phyloP scores from a whole-genome alignment of 2,329 filamentous ascomycete genomes.

The Colletotrichum agaves region DNA sequence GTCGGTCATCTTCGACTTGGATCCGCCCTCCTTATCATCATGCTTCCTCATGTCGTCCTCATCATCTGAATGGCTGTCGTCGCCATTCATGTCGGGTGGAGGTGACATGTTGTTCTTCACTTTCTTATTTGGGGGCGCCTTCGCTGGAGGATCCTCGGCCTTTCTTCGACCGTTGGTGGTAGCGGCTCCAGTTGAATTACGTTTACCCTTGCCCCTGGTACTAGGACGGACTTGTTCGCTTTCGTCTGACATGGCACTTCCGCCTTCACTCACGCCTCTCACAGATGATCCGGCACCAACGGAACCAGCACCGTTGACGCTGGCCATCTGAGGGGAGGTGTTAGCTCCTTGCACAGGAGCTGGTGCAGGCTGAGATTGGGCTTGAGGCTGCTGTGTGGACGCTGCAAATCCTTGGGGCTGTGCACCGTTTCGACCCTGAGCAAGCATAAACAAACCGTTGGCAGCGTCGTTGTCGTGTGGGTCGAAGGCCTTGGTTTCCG shows the following conservation, averaged over 20 bases:
- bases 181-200: constrained; percentile 58
- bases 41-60: constrained; percentile 61
- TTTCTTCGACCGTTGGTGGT: constrained; percentile 78
- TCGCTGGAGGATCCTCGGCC: constrained; percentile 73
- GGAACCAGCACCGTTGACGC: constrained; percentile 57
- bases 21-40: constrained; percentile 64
- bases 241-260: constrained; percentile 78
- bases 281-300: constrained; percentile 51
- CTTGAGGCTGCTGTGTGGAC: constrained; percentile 54
- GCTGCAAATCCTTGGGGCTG: constrained; percentile 61
- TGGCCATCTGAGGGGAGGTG: constrained; percentile 62
- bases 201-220: constrained; percentile 76
- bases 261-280: constrained; percentile 73
- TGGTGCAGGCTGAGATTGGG: constrained; percentile 60
- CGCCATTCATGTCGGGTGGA: constrained; percentile 44
- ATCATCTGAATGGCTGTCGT: constrained; percentile 48
- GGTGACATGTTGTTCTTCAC: constrained; percentile 66
- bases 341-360: constrained; percentile 50
- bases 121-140: constrained; percentile 76
- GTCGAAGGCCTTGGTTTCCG: constrained; percentile 73
- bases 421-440: constrained; percentile 75
- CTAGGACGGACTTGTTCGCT: constrained; percentile 74
- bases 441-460: constrained; percentile 92
- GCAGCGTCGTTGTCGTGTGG: constrained; percentile 95
- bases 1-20: constrained; percentile 89